phyloP scores from a whole-genome alignment of 2,329 filamentous ascomycete genomes.

The Elsinoe perseae region DNA sequence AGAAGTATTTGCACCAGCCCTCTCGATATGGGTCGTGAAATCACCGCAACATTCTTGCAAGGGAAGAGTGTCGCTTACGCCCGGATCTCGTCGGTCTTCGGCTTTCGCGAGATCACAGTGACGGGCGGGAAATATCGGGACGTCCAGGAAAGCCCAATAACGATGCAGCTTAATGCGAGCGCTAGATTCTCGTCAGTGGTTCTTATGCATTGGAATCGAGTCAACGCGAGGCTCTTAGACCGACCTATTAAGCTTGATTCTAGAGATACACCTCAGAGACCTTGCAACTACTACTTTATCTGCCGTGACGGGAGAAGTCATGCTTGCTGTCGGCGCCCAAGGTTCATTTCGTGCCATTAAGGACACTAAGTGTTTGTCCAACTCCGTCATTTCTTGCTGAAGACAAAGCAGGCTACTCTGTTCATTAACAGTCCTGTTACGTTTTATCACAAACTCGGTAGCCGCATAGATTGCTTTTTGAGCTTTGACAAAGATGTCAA shows the following conservation, averaged over 20 bases:
- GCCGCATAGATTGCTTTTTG: not conserved
- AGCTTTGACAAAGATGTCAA: not conserved
- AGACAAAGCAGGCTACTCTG: not conserved
- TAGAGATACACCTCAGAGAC: slow-evolving; percentile 41
- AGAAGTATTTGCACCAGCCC: no score
- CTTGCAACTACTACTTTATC: slow-evolving; percentile 38
- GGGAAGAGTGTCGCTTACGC: slow-evolving; percentile 6
- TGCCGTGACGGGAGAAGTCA: slow-evolving; percentile 33
- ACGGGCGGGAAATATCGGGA: slow-evolving; percentile 43
- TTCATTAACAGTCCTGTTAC: not conserved
- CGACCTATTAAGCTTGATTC: slow-evolving; percentile 46
- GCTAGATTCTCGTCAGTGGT: slow-evolving; percentile 25
- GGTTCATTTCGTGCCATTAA: not conserved
- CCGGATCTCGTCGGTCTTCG: slow-evolving; percentile 26
- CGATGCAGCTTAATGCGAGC: slow-evolving; percentile 47
- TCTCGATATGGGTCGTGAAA: no score
- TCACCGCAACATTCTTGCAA: not conserved
- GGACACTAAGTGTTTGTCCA: not conserved
- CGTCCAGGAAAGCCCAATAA: slow-evolving; percentile 46
- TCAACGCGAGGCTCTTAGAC: no score
- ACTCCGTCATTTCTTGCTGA: not conserved
- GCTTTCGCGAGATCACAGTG: slow-evolving; percentile 40
- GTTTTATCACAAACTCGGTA: not conserved
- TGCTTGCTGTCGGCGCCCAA: not conserved
- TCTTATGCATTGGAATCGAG: slow-evolving; percentile 6